Base-by-base conservation (phyloP, 139 green algal species). In the Auxenochlorella pyrenoidosa region DNA sequence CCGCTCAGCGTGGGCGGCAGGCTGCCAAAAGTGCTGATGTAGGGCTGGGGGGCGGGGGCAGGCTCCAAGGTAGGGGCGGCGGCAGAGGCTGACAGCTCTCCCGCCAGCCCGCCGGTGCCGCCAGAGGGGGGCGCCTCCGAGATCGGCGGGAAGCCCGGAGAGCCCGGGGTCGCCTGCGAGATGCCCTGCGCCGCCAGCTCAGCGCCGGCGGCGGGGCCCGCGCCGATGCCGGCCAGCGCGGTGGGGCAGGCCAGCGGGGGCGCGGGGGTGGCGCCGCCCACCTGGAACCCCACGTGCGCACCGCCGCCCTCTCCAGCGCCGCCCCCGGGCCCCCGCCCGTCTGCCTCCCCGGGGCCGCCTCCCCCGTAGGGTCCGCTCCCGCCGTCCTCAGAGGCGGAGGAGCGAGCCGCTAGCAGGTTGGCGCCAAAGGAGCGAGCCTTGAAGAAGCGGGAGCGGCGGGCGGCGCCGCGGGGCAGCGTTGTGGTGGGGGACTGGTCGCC, bases 201-300 rank as follows among this genome's bases (percentile, higher is more conserved):
- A 92, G 89, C n/a, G 93, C 95, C 90, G 96, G 96, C n/a, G 93
- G 94, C 21, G 97, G 92, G 75, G 97, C 95, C 54, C 96, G 84
- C 16, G 87, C 88, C 96, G 16, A 93, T 82, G 87, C 96, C 93
- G 89, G 98, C 97, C 82, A 93, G 90, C 24, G 95, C 94, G 4
- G 92, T 91, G 32, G 95, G 93, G 78, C 98, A 95, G 3, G 96
- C 95, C 28, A 93, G 93, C 3, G 93, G 96, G 16, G 95, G 95
- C 19, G 97, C 95, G 26, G 90, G 19, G 1, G 73, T 32, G 40
- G 36, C 73, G 40, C 73, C 73, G 15, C 21, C 40, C 54, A 63
- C 54, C 54, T 63, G 54, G 16, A 63, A 63, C 54, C 54, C 54
- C 15, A 63, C 54, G 54, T 24, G 54, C 15, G 54, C 15, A 2